phyloP scores from a whole-genome alignment of 495 filamentous ascomycete genomes.

The Penicillium subrubescens region DNA sequence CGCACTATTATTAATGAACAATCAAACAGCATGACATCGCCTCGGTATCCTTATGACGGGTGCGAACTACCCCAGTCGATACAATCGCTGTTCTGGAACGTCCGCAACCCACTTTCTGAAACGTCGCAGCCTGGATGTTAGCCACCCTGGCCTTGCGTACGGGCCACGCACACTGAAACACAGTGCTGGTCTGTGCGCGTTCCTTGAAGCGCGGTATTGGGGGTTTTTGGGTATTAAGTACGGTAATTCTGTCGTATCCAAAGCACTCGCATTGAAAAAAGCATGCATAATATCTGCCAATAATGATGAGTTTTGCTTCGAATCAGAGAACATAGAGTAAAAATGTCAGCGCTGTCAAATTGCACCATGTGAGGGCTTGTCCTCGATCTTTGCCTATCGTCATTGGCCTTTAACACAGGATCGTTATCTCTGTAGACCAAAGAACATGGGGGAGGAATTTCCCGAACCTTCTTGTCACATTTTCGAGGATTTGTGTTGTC shows the following conservation, averaged over 20 bases:
- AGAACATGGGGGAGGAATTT: slow-evolving; percentile 20
- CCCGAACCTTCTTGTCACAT: slow-evolving; percentile 16
- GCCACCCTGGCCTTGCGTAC: background rate
- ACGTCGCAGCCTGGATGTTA: slow-evolving; percentile 13
- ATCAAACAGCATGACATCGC: slow-evolving; percentile 10
- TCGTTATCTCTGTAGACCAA: background rate
- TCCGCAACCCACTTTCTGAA: background rate
- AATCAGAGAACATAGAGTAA: no score
- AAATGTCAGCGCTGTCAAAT: no score
- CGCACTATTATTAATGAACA: background rate
- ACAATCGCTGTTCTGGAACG: background rate
- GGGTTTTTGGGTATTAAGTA: background rate
- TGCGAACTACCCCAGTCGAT: background rate
- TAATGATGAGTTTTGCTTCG: background rate
- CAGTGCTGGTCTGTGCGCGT: slow-evolving; percentile 1
- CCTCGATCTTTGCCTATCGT: background rate
- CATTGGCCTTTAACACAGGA: background rate
- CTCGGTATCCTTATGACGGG: background rate
- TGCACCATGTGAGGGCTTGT: background rate
- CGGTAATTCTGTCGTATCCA: background rate
- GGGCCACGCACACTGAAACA: background rate
- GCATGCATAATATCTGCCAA: background rate
- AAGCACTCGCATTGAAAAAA: background rate
- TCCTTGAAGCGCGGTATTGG: background rate
- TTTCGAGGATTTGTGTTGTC: slow-evolving; percentile 12